A percentile compares a stretch with the other conserved stretches of the same genome.
Evolutionary conservation across 352 stramenopile species (phyloP).

Genomic region (Globisporangium mamillatum): DNA sequence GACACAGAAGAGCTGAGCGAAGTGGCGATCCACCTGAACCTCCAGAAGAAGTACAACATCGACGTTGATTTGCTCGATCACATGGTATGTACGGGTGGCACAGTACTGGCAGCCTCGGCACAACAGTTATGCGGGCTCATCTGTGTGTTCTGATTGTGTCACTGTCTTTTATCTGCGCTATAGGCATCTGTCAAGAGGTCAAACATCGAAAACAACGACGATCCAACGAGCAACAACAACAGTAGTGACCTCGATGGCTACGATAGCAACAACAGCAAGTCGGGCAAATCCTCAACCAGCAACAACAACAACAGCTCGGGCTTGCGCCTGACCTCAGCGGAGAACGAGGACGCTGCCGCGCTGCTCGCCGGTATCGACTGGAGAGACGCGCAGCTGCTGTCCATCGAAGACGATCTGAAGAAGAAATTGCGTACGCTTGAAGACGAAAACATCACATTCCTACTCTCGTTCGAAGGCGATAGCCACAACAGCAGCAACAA

Average conservation of each 20-base stretch:
- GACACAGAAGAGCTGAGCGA: constrained; percentile 63
- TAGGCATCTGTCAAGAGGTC: constrained; percentile 39
- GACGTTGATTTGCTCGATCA: constrained; percentile 59
- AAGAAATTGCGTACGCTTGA: constrained; percentile 58
- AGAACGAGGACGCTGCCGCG: constrained; percentile 55
- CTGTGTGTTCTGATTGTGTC: neutral
- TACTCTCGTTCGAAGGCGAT: constrained; percentile 60
- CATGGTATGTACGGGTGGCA: constrained; percentile 23
- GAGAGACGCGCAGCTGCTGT: constrained; percentile 43
- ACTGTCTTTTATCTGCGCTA: no score
- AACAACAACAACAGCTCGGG: constrained; percentile 16
- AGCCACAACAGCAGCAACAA: constrained; percentile 13
- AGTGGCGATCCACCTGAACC: constrained; percentile 41
- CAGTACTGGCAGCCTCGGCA: neutral
- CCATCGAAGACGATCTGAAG: constrained; percentile 53
- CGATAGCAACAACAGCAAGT: constrained; percentile 15
- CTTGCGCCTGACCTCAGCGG: constrained; percentile 41
- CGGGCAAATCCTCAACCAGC: neutral
- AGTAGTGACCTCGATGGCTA: constrained; percentile 2
- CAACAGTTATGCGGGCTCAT: neutral
- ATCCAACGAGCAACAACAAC: constrained; percentile 9
- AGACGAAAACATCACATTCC: constrained; percentile 74
- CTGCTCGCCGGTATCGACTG: constrained; percentile 58
- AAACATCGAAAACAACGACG: constrained; percentile 10
- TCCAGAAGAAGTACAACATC: constrained; percentile 62